Conservation (phyloP, 805 yeast species). For the Yarrowia hollandica region DNA sequence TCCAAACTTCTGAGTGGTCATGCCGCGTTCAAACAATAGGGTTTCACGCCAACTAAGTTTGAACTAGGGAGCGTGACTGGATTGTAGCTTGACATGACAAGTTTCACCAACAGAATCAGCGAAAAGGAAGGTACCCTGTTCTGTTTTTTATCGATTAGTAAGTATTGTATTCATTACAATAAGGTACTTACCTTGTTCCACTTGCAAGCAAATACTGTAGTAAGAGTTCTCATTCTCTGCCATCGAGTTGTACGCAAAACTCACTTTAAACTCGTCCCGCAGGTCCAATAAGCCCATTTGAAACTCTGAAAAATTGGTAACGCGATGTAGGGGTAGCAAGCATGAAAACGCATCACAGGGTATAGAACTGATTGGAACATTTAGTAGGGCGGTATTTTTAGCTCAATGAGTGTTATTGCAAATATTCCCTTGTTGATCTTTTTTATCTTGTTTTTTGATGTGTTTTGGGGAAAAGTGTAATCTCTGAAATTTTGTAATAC, state of each 20-base stretch:
- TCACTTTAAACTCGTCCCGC: not conserved
- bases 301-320: constrained; percentile 2
- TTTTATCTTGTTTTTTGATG: not conserved
- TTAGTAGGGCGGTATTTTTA: not conserved
- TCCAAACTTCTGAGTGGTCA: constrained; percentile 13
- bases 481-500: constrained; percentile 1
- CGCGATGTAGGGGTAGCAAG: constrained; percentile 26
- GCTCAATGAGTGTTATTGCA: too few relatives aligned
- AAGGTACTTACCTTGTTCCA: too few relatives aligned
- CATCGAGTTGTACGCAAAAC: not conserved
- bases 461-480: not conserved
- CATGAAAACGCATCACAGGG: not conserved
- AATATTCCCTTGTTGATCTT: too few relatives aligned
- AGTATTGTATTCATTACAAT: too few relatives aligned
- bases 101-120: too few relatives aligned
- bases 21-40: constrained; percentile 18
- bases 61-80: constrained; percentile 27
- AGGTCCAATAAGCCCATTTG: not conserved
- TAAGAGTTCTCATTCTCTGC: too few relatives aligned
- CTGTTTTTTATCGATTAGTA: too few relatives aligned
- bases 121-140: too few relatives aligned
- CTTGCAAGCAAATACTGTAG: too few relatives aligned
- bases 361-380: too few relatives aligned
- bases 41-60: constrained; percentile 11
- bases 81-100: not conserved